These are phyloP conservation scores for Ambrosiella cleistominuta DNA, from an alignment of 2,329 filamentous ascomycete species.

Conservation along the genomic window DNA sequence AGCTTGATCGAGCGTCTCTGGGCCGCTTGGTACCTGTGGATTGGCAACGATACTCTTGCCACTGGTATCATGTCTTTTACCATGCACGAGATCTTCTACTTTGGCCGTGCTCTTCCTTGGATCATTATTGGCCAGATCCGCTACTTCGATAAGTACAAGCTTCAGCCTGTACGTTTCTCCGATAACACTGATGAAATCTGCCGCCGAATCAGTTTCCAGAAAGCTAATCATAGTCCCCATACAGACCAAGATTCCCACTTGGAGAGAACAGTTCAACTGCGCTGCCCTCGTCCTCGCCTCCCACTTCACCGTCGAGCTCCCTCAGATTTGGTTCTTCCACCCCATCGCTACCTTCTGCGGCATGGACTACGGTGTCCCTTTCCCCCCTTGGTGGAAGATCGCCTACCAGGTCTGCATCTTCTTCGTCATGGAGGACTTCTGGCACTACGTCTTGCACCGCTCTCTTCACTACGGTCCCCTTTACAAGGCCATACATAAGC, in stretches of 20 bases:
- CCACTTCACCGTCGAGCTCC: slow-evolving; percentile 95
- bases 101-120: slow-evolving; percentile 78
- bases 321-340: slow-evolving; percentile 98
- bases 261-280: slow-evolving; percentile 86
- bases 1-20: slow-evolving; percentile 78
- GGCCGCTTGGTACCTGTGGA: slow-evolving; percentile 93
- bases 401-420: slow-evolving; percentile 80
- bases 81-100: slow-evolving; percentile 91
- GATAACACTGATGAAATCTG: not conserved
- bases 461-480: slow-evolving; percentile 84
- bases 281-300: slow-evolving; percentile 80
- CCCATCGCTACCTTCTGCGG: slow-evolving; percentile 87
- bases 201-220: not conserved
- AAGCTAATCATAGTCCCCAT: not conserved
- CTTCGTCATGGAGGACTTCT: slow-evolving; percentile 89
- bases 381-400: slow-evolving; percentile 74
- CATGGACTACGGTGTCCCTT: slow-evolving; percentile 73
- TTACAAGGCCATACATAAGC: slow-evolving; percentile 95
- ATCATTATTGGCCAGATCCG: slow-evolving; percentile 81
- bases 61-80: slow-evolving; percentile 95
- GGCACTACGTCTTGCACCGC: slow-evolving; percentile 97
- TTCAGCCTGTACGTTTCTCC: slow-evolving; percentile 53
- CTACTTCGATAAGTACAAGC: slow-evolving; percentile 83
- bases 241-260: slow-evolving; percentile 68
- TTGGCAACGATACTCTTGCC: slow-evolving; percentile 92